A percentile compares a stretch with the other conserved stretches of the same genome.
These are phyloP conservation scores for Pelargonium fulgidum DNA, from an alignment of 441 rosid species.

Conservation along the genomic window DNA sequence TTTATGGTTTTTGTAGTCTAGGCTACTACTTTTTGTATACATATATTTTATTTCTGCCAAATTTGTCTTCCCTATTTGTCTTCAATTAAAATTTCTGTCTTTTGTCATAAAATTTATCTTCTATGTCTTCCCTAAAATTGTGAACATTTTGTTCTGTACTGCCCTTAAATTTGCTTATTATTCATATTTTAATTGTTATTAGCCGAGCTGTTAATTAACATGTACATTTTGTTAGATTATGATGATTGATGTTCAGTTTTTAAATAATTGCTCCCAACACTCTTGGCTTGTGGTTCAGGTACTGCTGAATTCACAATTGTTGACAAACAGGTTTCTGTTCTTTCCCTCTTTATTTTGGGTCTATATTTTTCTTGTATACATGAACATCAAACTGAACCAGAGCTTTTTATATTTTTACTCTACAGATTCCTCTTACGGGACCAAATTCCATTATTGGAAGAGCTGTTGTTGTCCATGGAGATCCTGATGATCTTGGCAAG, in stretches of 20 bases:
- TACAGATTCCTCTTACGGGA: constrained; percentile 76
- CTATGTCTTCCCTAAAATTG: not conserved
- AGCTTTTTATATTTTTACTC: not conserved
- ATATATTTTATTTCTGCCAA: not conserved
- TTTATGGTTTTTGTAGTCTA: not conserved
- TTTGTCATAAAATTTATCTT: not conserved
- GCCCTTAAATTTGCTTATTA: too few species aligned
- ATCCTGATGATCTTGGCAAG: constrained; percentile 95
- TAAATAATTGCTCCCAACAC: not conserved
- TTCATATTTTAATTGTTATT: not conserved
- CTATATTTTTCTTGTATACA: not conserved
- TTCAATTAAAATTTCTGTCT: not conserved
- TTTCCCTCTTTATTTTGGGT: constrained; percentile 4
- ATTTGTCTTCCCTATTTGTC: constrained; percentile 2
- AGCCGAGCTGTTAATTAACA: not conserved
- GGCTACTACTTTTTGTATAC: too few species aligned
- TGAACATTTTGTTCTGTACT: not conserved
- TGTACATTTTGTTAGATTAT: not conserved
- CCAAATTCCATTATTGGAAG: constrained; percentile 77
- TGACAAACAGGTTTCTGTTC: constrained; percentile 45
- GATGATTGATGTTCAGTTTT: not conserved
- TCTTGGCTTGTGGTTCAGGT: constrained; percentile 37
- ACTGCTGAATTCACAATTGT: constrained; percentile 50
- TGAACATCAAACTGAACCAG: not conserved
- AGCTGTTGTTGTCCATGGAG: constrained; percentile 86